A percentile compares a stretch with the other conserved stretches of the same genome.
Evolutionary conservation across 371 early-diverging fungal species (phyloP).

Genomic region (Smittium mucronatum): DNA sequence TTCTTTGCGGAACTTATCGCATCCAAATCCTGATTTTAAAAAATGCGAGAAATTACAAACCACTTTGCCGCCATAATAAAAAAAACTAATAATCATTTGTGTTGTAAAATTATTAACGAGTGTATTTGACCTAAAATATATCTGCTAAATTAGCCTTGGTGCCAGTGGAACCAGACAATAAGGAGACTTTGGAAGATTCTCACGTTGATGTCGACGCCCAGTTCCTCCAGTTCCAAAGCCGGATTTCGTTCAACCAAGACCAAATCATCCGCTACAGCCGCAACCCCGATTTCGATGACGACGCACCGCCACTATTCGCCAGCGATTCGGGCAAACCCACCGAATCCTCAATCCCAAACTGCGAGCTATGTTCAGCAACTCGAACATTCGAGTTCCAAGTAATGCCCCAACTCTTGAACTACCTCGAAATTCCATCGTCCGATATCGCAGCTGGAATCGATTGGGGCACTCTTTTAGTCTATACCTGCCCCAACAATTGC

Average conservation of each 20-base stretch:
- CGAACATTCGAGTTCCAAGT: slow-evolving; percentile 90
- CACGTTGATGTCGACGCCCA: slow-evolving; percentile 77
- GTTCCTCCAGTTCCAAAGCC: slow-evolving; percentile 82
- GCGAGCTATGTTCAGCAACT: slow-evolving; percentile 57
- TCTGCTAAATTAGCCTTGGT: slow-evolving; percentile 16
- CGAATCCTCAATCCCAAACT: slow-evolving; percentile 44
- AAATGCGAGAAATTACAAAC: too few relatives aligned
- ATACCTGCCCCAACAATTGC: slow-evolving; percentile 79
- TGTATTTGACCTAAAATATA: background rate
- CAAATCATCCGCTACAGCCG: slow-evolving; percentile 81
- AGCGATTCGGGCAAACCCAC: slow-evolving; percentile 51
- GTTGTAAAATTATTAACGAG: background rate
- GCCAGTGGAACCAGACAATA: slow-evolving; percentile 24
- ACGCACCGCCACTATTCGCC: slow-evolving; percentile 67
- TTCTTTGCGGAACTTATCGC: too few relatives aligned
- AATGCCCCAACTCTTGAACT: slow-evolving; percentile 72
- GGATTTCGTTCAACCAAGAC: slow-evolving; percentile 59
- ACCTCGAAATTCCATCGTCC: slow-evolving; percentile 57
- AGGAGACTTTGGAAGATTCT: slow-evolving; percentile 27
- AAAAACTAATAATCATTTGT: background rate
- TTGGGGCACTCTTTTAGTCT: slow-evolving; percentile 82
- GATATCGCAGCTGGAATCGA: slow-evolving; percentile 46
- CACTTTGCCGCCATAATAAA: too few relatives aligned
- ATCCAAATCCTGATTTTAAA: too few relatives aligned
- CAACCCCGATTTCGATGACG: slow-evolving; percentile 39